Base-by-base conservation (phyloP, 148 eudicot species). In the Cornus florida region DNA sequence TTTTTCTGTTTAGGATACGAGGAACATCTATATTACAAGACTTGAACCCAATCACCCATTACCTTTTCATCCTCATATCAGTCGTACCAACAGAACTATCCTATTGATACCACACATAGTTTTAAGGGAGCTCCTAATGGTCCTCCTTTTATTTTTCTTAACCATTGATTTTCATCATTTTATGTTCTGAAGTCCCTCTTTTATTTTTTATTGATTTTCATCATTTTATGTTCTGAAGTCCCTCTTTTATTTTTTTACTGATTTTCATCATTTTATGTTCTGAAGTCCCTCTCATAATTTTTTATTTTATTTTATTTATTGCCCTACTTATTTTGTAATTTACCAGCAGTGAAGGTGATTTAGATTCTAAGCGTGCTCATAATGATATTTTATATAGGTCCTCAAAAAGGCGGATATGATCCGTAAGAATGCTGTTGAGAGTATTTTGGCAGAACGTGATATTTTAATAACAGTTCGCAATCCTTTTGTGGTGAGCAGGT, bases 361-460 rank as follows among this genome's bases (percentile, higher is more conserved):
- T 24, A 22, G 24, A 68, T 24, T 50, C 57, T 73, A 53, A 73
- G 53, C 19, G 33, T 73, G 11, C 23, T 79, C 56, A 33, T 33
- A 12, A 67, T 67, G 33, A 38, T 39, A 64, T 33, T 64, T 24
- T 73, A 23, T 87, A 77, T 87, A 96, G 99, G 98, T 96, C 69
- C 86, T 96, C 53, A 90, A 87, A 75, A 96, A 96, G 85, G 99
- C 99, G 48, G 99, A 96, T 82, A 96, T 94, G 99, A 90, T 96
- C 57, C 92, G 98, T 56, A 96, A 96, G 89, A 96, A 96, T 90
- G 98, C 99, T 64, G 99, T 96, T 67, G 99, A 96, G 87, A 96
- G 99, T 88, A 96, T 96, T 79, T 86, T 96, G 87, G 99, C 99
- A 7, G 99, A 96, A 84, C 97, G 99, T 71, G 93, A 96, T 86